Percentiles rank a stretch among this genome's conserved stretches.
Conservation (phyloP, 768 basidiomycete species). For the Russula emetica region DNA sequence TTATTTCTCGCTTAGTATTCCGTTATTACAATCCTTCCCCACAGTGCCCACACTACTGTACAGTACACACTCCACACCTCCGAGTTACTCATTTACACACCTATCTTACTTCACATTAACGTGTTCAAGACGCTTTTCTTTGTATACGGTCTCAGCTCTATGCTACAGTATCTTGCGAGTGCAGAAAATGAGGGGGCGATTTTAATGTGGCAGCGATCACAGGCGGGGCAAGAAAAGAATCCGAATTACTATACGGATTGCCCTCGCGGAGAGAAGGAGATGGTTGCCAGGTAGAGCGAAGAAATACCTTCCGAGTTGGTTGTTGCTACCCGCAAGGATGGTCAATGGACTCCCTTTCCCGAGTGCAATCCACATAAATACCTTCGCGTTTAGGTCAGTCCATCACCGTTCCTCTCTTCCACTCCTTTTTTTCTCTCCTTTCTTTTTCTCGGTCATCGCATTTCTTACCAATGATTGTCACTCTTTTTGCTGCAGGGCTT, state of each 20-base stretch:
- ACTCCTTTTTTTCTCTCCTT: background rate
- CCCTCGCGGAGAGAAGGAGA: background rate
- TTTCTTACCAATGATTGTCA: conserved; percentile 8
- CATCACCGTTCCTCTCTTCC: background rate
- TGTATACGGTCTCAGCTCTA: too few species aligned
- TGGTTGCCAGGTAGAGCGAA: background rate
- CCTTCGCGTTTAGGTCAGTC: background rate
- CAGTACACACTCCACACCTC: too few species aligned
- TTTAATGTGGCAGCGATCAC: too few species aligned
- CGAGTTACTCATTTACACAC: too few species aligned
- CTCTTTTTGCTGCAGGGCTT: conserved; percentile 12
- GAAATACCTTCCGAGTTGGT: background rate
- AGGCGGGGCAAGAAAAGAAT: background rate
- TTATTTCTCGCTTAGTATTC: too few species aligned
- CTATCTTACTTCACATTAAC: too few species aligned
- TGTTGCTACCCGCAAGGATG: conserved; percentile 7
- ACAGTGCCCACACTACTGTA: too few species aligned
- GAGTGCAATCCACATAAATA: conserved; percentile 15
- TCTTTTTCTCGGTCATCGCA: background rate
- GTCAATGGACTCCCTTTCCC: background rate
- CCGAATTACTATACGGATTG: background rate
- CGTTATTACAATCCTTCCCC: too few species aligned
- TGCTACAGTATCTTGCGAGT: too few species aligned
- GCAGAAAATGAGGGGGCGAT: too few species aligned
- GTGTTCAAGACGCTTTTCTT: too few species aligned